phyloP scores from a whole-genome alignment of 2,329 filamentous ascomycete species.

The Pestalotiopsis sp. region DNA sequence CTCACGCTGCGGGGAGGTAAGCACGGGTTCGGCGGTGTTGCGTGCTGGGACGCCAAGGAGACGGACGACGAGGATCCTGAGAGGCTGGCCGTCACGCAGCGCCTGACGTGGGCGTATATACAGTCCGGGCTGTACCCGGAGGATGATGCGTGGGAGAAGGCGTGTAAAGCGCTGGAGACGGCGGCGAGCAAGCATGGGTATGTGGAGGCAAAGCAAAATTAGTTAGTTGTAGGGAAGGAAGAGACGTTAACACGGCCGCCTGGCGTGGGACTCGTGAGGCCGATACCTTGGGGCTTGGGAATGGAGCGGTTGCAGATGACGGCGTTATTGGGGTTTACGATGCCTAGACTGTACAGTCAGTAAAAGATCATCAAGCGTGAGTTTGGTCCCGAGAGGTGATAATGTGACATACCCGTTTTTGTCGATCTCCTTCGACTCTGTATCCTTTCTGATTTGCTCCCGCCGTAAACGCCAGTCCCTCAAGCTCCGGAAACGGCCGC shows the following conservation, averaged over 20 bases:
- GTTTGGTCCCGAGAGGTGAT: too few relatives aligned
- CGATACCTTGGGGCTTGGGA: too few relatives aligned
- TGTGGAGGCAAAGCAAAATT: neutral
- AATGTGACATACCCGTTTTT: too few relatives aligned
- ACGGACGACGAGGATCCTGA: slow-evolving; percentile 38
- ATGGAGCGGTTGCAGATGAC: too few relatives aligned
- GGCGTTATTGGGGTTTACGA: too few relatives aligned
- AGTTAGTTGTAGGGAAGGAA: neutral
- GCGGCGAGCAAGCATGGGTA: neutral
- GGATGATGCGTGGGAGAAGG: slow-evolving; percentile 33
- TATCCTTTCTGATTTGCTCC: too few relatives aligned
- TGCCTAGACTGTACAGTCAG: too few relatives aligned
- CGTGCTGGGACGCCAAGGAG: slow-evolving; percentile 39
- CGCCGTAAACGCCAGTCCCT: too few relatives aligned
- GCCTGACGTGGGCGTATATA: slow-evolving; percentile 42
- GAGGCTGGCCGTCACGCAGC: slow-evolving; percentile 35
- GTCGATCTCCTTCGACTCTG: too few relatives aligned
- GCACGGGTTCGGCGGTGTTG: slow-evolving; percentile 42
- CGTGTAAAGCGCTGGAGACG: slow-evolving; percentile 28
- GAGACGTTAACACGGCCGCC: neutral
- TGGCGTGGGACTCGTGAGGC: too few relatives aligned
- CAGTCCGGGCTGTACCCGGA: slow-evolving; percentile 38
- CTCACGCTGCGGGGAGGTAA: slow-evolving; percentile 34
- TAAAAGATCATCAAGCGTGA: too few relatives aligned
- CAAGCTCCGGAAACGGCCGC: too few relatives aligned